Conservation (phyloP, 139 green algal species). For the Haematococcus lacustris region DNA sequence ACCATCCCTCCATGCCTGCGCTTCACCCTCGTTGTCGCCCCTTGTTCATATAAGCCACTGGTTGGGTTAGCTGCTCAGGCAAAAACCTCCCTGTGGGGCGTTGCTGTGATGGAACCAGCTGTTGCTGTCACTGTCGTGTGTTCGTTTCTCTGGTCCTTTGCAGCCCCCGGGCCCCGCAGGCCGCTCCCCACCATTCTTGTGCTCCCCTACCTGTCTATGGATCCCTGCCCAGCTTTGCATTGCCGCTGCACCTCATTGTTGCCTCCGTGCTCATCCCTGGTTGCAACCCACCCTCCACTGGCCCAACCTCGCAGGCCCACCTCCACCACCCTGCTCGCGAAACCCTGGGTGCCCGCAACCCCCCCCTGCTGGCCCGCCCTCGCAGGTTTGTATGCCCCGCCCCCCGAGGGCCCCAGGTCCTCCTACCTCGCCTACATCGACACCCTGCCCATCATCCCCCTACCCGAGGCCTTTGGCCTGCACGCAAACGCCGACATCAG, state of each 20-base stretch:
- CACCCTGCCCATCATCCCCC: slow-evolving; percentile 36
- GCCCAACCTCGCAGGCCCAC: slow-evolving; percentile 42
- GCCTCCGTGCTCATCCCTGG: too few relatives aligned
- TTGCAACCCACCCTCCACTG: slow-evolving; percentile 30
- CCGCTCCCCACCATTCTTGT: neutral
- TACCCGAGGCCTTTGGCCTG: slow-evolving; percentile 61
- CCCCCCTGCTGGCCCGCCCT: slow-evolving; percentile 19
- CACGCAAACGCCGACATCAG: slow-evolving; percentile 70
- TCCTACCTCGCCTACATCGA: slow-evolving; percentile 50
- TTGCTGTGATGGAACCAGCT: too few relatives aligned
- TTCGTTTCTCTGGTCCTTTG: neutral
- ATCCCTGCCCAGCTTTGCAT: slow-evolving; percentile 25
- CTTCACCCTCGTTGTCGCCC: too few relatives aligned
- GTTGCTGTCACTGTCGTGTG: too few relatives aligned
- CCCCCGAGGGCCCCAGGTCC: slow-evolving; percentile 24
- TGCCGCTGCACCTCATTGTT: slow-evolving; percentile 50
- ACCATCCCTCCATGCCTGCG: too few relatives aligned
- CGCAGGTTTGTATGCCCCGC: slow-evolving; percentile 44
- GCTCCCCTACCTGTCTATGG: neutral
- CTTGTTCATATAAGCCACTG: too few relatives aligned
- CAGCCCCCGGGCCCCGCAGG: neutral
- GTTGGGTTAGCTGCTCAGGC: too few relatives aligned
- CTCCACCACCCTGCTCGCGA: slow-evolving; percentile 43
- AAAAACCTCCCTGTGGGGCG: too few relatives aligned
- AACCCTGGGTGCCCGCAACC: slow-evolving; percentile 16